These are phyloP conservation scores for Boletus huronensis DNA, from an alignment of 768 basidiomycete species.

Conservation along the genomic window DNA sequence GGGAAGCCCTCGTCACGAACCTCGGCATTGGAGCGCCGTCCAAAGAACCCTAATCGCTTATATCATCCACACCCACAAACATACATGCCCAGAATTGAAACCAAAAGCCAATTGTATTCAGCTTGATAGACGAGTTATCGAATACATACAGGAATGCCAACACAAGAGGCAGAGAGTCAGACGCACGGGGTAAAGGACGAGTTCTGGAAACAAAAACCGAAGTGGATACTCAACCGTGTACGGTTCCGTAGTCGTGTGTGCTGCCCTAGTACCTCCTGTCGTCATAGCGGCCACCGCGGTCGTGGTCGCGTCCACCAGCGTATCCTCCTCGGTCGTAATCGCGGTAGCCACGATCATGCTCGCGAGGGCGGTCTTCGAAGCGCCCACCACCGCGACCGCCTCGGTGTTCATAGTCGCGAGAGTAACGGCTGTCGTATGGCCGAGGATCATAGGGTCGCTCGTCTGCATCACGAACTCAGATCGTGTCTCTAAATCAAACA, in stretches of 20 bases:
- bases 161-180: background rate
- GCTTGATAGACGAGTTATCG: slow-evolving; percentile 11
- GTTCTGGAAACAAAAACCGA: slow-evolving; percentile 3
- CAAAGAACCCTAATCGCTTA: background rate
- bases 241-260: background rate
- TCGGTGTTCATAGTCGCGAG: slow-evolving; percentile 58
- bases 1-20: slow-evolving; percentile 53
- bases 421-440: slow-evolving; percentile 86
- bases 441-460: slow-evolving; percentile 91
- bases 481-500: background rate
- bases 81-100: background rate
- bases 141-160: slow-evolving; percentile 23
- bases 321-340: slow-evolving; percentile 37
- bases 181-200: background rate
- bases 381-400: slow-evolving; percentile 47
- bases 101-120: slow-evolving; percentile 21
- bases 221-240: slow-evolving; percentile 1
- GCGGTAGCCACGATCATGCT: slow-evolving; percentile 38
- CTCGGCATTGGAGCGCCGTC: slow-evolving; percentile 57
- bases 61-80: background rate
- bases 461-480: slow-evolving; percentile 37
- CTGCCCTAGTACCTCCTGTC: slow-evolving; percentile 41
- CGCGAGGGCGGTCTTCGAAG: slow-evolving; percentile 32
- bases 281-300: slow-evolving; percentile 41
- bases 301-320: slow-evolving; percentile 34